phyloP scores from a whole-genome alignment of 106 monocot genomes.

The Dioscorea alata region DNA sequence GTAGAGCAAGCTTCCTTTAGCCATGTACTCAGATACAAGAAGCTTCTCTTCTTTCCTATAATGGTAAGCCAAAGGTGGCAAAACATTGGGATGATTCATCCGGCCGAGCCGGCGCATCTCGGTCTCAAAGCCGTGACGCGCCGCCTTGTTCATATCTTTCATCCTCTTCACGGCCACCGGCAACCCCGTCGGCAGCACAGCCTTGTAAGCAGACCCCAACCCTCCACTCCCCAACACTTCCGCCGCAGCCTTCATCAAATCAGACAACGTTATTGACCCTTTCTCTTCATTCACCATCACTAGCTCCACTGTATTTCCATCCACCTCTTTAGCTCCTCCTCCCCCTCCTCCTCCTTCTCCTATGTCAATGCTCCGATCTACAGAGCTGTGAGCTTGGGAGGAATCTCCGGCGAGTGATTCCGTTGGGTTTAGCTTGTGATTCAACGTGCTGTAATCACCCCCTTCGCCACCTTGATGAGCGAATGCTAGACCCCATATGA shows the following conservation, averaged over 20 bases:
- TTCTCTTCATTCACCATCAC: conserved; percentile 49
- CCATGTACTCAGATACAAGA: conserved; percentile 55
- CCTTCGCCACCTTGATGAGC: neutral
- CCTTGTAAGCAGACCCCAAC: conserved; percentile 74
- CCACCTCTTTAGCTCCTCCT: neutral
- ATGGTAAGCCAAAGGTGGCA: conserved; percentile 68
- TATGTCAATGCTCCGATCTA: neutral
- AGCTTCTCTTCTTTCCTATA: conserved; percentile 77
- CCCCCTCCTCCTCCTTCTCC: conserved; percentile 4
- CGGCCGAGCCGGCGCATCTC: conserved; percentile 64
- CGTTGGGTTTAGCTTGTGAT: neutral
- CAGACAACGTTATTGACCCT: conserved; percentile 46
- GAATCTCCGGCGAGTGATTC: neutral
- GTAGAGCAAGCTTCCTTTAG: conserved; percentile 67
- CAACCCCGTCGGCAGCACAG: conserved; percentile 27
- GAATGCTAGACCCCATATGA: no score
- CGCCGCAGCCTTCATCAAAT: conserved; percentile 88
- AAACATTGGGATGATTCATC: conserved; percentile 58
- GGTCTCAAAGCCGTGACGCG: conserved; percentile 47
- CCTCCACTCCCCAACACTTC: conserved; percentile 79
- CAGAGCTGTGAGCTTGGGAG: neutral
- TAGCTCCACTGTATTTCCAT: conserved; percentile 5
- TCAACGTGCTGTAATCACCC: conserved; percentile 15
- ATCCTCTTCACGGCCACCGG: conserved; percentile 72
- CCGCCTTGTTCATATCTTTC: conserved; percentile 54